Evolutionary conservation across 345 rosid species (phyloP).

Genomic region (Lepidium aucheri): DNA sequence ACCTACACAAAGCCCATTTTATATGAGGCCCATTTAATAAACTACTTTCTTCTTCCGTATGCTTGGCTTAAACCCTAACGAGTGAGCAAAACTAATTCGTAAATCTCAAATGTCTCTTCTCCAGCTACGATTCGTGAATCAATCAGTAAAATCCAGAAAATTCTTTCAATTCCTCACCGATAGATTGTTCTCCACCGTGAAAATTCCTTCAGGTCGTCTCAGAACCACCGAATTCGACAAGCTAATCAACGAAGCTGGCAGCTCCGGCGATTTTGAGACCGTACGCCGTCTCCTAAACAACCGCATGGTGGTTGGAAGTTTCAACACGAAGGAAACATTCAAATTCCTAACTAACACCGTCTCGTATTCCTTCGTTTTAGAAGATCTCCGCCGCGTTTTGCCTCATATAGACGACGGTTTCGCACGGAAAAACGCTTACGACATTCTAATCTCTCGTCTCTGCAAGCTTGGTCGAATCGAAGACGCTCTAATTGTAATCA

Average conservation of each 20-base stretch:
- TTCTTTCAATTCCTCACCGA: neutral
- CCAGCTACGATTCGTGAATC: constrained; percentile 7
- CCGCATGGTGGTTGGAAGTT: constrained; percentile 36
- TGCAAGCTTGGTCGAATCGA: constrained; percentile 38
- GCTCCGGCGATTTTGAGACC: constrained; percentile 35
- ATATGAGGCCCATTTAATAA: neutral
- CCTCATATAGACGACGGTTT: constrained; percentile 39
- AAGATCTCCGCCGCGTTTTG: constrained; percentile 31
- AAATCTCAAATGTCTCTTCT: constrained; percentile 5
- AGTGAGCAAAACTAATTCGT: neutral
- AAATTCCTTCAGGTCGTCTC: constrained; percentile 27
- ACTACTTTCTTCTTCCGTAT: neutral
- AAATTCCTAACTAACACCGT: constrained; percentile 38
- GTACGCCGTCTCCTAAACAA: constrained; percentile 48
- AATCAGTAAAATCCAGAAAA: neutral
- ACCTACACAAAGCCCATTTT: neutral
- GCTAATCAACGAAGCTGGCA: constrained; percentile 40
- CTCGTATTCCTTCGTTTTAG: constrained; percentile 32
- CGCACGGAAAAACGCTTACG: constrained; percentile 44
- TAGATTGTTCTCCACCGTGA: constrained; percentile 22
- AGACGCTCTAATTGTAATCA: constrained; percentile 31
- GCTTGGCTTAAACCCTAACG: constrained; percentile 4
- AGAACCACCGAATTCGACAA: constrained; percentile 43
- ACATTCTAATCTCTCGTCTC: constrained; percentile 46
- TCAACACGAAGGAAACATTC: constrained; percentile 54